Evolutionary conservation across 495 filamentous ascomycete genomes (phyloP).

Genomic region (Clohesyomyces aquaticus): DNA sequence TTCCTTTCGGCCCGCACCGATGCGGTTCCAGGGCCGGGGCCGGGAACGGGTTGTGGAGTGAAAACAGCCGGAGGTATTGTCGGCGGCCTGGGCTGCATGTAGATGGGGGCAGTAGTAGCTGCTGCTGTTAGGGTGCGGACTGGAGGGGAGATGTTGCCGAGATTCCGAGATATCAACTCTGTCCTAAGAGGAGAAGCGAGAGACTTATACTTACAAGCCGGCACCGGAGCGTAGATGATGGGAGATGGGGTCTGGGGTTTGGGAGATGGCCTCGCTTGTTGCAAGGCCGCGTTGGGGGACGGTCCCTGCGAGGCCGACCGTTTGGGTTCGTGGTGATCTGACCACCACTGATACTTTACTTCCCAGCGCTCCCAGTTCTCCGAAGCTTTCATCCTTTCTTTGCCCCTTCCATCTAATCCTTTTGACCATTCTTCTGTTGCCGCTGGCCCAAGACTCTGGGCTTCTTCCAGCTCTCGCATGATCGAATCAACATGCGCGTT

Average conservation of each 20-base stretch:
- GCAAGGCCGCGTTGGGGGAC: conserved; percentile 42
- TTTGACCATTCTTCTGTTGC: conserved; percentile 75
- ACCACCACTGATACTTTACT: conserved; percentile 42
- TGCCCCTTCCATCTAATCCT: conserved; percentile 65
- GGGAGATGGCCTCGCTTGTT: conserved; percentile 23
- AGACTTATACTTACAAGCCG: conserved; percentile 27
- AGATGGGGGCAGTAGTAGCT: conserved; percentile 11
- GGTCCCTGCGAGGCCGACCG: conserved; percentile 49
- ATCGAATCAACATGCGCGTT: conserved; percentile 61
- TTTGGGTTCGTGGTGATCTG: conserved; percentile 31
- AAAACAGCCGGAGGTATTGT: conserved; percentile 20
- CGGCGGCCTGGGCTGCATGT: conserved; percentile 23
- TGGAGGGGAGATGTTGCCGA: conserved; percentile 19
- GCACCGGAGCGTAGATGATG: conserved; percentile 26
- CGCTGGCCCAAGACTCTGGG: conserved; percentile 61
- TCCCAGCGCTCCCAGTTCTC: conserved; percentile 75
- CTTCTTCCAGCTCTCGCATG: conserved; percentile 59
- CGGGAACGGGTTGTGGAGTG: conserved; percentile 22
- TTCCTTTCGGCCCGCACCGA: conserved; percentile 47
- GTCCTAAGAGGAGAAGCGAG: not conserved
- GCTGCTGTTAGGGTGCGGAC: conserved; percentile 24
- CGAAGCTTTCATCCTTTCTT: conserved; percentile 58
- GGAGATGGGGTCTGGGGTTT: conserved; percentile 14
- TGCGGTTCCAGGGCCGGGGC: not conserved
- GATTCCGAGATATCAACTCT: not conserved